Percentiles rank a stretch among this genome's conserved stretches.
Conservation (phyloP, 176 grass and related monocot species). For the Aegilops umbellulata region DNA sequence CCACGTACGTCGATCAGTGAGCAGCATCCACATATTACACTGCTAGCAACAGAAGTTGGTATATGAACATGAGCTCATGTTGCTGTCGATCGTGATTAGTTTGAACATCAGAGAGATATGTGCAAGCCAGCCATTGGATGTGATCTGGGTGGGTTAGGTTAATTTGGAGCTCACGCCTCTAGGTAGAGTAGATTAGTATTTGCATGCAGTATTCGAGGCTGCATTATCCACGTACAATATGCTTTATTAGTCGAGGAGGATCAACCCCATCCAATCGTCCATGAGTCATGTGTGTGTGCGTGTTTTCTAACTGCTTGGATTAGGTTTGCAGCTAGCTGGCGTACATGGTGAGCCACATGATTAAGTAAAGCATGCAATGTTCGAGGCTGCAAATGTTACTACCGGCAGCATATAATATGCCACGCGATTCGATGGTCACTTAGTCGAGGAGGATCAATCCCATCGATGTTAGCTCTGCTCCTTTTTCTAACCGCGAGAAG, state of each 20-base stretch:
- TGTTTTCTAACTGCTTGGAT: not conserved
- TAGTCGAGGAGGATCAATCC: not conserved
- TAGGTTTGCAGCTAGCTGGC: not conserved
- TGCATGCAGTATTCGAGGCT: not conserved
- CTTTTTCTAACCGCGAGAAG: not conserved
- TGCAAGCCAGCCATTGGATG: not conserved
- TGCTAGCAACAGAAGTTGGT: not conserved
- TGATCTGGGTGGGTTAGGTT: not conserved
- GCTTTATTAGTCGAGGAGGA: too few species aligned
- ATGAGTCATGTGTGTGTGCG: too few species aligned
- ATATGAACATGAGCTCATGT: not conserved
- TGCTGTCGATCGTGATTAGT: not conserved
- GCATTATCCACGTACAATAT: too few species aligned
- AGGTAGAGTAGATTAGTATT: not conserved
- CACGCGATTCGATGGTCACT: not conserved
- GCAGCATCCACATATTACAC: not conserved
- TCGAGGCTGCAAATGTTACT: not conserved
- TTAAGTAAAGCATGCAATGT: not conserved
- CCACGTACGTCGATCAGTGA: not conserved
- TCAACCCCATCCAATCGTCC: not conserved
- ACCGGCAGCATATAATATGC: not conserved
- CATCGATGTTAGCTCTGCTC: not conserved
- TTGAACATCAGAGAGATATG: not conserved
- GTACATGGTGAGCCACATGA: not conserved
- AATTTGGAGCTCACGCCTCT: not conserved